Percentiles rank a stretch among this genome's conserved stretches.
Conservation (phyloP, 2,329 filamentous ascomycete genomes). For the Seiridium unicorne region DNA sequence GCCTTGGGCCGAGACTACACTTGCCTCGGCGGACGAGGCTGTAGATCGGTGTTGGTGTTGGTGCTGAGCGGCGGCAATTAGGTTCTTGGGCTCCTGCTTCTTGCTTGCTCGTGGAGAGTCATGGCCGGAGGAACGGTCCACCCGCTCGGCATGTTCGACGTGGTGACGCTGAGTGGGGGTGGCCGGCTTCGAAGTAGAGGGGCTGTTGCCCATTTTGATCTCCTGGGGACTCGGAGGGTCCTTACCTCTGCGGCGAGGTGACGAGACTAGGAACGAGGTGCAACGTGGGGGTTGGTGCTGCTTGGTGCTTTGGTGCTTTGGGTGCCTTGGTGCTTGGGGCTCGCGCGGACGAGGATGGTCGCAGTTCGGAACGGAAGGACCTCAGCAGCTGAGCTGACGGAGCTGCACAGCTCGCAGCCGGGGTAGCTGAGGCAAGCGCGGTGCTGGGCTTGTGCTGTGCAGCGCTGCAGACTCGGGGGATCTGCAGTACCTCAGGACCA, state of each 20-base stretch:
- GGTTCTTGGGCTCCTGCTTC: constrained; percentile 49
- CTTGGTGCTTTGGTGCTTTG: not conserved
- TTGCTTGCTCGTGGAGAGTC: constrained; percentile 34
- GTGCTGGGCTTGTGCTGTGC: too few species aligned
- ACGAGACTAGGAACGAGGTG: constrained; percentile 1
- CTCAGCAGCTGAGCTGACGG: not conserved
- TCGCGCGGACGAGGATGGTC: not conserved
- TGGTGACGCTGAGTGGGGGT: constrained; percentile 27
- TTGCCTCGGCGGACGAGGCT: constrained; percentile 58
- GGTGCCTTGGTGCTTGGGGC: not conserved
- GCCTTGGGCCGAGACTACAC: constrained; percentile 59
- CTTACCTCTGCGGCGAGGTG: not conserved
- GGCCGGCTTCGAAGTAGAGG: constrained; percentile 29
- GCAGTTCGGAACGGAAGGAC: not conserved
- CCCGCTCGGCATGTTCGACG: constrained; percentile 20
- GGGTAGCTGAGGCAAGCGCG: not conserved
- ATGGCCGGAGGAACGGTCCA: constrained; percentile 18
- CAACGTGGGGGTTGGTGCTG: not conserved
- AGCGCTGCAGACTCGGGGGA: not conserved
- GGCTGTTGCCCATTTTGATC: constrained; percentile 8
- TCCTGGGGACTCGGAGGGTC: not conserved
- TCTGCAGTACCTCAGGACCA: not conserved
- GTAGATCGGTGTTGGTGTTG: constrained; percentile 47
- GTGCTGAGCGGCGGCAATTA: constrained; percentile 47
- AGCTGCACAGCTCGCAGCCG: not conserved